Base-by-base conservation (phyloP, 805 yeast genomes). In the Monosporozyma servazzii region DNA sequence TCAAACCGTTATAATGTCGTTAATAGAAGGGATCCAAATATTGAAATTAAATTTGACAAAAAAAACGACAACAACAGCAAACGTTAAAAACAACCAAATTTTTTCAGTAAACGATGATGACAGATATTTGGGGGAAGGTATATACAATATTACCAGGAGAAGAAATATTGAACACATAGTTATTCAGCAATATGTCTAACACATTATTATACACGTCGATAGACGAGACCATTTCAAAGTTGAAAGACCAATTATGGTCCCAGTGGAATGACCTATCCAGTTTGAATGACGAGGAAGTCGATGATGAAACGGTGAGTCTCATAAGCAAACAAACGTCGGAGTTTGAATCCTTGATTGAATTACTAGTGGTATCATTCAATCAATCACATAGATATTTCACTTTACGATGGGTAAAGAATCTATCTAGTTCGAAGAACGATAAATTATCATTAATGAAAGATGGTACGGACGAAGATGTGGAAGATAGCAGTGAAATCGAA, bases 301-400 rank as follows among this genome's bases (percentile, higher is more conserved):
- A 17, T 11, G 23, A 41, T 21, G 29, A 41, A 5, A 21, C 44
- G 3, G 2, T 20, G 41, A 6, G 41, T 37, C 23, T 18, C 2
- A 20, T 37, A 6, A 41, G 15, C 39, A 42, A 25, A 13, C 39
- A 46, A 46, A 54, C 13, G n/a, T 50, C 21, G 7, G 53, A 57
- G 23, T 60, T 55, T 30, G 63, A 61, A 45, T 52, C 59, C 3
- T 25, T 54, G 30, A 43, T 61, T n/a, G 57, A 47, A 25, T 42
- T 51, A 9, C 31, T 51, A 7, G 43, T 58, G 8, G 59, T 58
- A 1, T 39, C 52, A 15, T 31, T 61, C 36, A 59, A 61, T 47
- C 52, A 57, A 17, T 53, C 48, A 1, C 51, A 52, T 41, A 53
- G 56, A 6, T 52, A 52, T 23, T 45, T 56, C 2, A 54, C 49